phyloP scores from a whole-genome alignment of 148 eudicot genomes.

The Simmondsia chinensis region DNA sequence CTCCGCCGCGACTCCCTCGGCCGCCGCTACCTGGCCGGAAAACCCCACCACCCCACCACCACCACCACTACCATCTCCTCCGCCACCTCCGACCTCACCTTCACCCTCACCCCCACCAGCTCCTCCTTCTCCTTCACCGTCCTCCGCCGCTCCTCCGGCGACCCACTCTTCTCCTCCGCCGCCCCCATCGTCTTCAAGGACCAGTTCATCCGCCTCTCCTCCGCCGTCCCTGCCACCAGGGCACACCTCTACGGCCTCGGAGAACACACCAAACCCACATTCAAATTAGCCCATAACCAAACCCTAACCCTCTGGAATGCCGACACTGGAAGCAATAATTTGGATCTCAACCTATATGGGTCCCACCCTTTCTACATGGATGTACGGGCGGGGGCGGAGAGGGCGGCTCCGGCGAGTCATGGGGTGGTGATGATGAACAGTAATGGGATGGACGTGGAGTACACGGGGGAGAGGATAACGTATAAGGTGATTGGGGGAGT shows the following conservation, averaged over 20 bases:
- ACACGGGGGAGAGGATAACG: conserved; percentile 35
- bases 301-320: conserved; percentile 41
- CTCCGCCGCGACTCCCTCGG: too few species aligned
- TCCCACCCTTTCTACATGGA: conserved; percentile 55
- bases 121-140: conserved; percentile 64
- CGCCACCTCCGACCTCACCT: conserved; percentile 47
- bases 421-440: conserved; percentile 42
- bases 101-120: conserved; percentile 59
- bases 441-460: conserved; percentile 53
- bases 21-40: too few species aligned
- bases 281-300: conserved; percentile 26
- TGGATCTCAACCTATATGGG: conserved; percentile 36
- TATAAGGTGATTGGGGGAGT: conserved; percentile 45
- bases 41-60: conserved; percentile 3
- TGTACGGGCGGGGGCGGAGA: conserved; percentile 19
- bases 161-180: conserved; percentile 33
- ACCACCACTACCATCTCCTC: conserved; percentile 3
- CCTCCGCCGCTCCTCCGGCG: conserved; percentile 44
- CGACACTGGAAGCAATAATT: conserved; percentile 23
- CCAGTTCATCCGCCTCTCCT: conserved; percentile 33
- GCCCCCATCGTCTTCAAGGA: conserved; percentile 30
- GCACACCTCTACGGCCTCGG: conserved; percentile 46
- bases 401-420: conserved; percentile 28
- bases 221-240: conserved; percentile 21
- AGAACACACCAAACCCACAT: conserved; percentile 35